Conservation (phyloP, 148 eudicot genomes). For the Silene latifolia region DNA sequence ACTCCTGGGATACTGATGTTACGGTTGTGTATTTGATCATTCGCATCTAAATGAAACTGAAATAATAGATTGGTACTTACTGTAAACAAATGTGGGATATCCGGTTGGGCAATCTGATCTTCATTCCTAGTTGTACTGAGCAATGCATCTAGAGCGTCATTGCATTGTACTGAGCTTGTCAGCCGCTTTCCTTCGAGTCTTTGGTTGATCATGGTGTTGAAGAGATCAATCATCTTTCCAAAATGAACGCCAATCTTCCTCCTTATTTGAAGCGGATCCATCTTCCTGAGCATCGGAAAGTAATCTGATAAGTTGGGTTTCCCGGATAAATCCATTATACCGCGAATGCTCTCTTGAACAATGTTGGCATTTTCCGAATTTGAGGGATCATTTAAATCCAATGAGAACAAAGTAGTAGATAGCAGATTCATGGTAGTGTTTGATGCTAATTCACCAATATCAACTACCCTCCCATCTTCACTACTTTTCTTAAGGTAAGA, state of each 20-base stretch:
- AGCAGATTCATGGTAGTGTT: slow-evolving; percentile 31
- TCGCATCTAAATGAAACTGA: not conserved
- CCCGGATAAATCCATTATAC: slow-evolving; percentile 34
- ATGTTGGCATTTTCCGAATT: slow-evolving; percentile 10
- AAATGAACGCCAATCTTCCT: slow-evolving; percentile 19
- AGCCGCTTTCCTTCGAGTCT: slow-evolving; percentile 7
- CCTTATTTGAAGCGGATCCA: slow-evolving; percentile 31
- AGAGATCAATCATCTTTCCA: slow-evolving; percentile 21
- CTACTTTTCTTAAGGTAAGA: slow-evolving; percentile 19
- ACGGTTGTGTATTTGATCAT: not conserved
- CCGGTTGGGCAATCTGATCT: slow-evolving; percentile 21
- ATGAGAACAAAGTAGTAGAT: slow-evolving; percentile 36
- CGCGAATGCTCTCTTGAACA: slow-evolving; percentile 21
- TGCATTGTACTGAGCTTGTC: not conserved
- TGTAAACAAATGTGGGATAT: slow-evolving; percentile 29
- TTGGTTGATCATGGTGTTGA: slow-evolving; percentile 29
- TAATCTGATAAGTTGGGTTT: slow-evolving; percentile 37
- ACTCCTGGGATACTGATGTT: no score
- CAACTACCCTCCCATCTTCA: slow-evolving; percentile 23
- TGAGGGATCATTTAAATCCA: slow-evolving; percentile 22
- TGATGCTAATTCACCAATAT: slow-evolving; percentile 33
- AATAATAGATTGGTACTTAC: slow-evolving; percentile 15
- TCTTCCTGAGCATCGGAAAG: slow-evolving; percentile 26
- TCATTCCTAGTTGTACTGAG: slow-evolving; percentile 12
- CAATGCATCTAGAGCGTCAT: slow-evolving; percentile 29